Evolutionary conservation across 176 grass and related monocot species (phyloP), one percentile per base, ranked within the genome.

Genomic region (Aegilops tauschii): DNA sequence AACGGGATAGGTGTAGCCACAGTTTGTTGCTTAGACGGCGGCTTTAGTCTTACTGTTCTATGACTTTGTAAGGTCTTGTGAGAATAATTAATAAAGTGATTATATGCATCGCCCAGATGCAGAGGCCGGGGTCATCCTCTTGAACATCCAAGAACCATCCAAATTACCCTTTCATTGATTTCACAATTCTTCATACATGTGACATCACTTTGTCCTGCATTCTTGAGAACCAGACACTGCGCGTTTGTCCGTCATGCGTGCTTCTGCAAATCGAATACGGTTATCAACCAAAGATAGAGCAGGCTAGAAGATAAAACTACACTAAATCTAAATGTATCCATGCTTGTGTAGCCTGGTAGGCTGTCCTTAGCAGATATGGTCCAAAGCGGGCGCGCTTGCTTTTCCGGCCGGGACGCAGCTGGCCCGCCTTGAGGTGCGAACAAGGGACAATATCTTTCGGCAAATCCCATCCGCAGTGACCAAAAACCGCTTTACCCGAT

Each of bases 401-500:
- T 84, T 78, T 34, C 25, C 32, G 0, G 52, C 25, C 32, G 0
- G 52, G 76, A 40, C 36, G 56, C 5, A 20, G 9, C 8, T 40
- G 47, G 13, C 61, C 28, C 78, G n/a, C 37, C 66, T 74, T 73
- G 75, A 71, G 52, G 67, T 23, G 80, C 72, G 16, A 40, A 42
- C 54, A 32, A 70, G 23, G 34, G 79, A 78, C 58, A 50, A 32
- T 20, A 84, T 87, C 74, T 87, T 88, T 88, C 23, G 69, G 61
- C 47, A 58, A 81, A 82, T 88, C 71, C 78, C 90, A 82, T 88
- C 77, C 29, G 67, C 81, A 54, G 76, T 30, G 86, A 18, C 69
- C 66, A 64, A 77, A 85, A 91, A 89, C 61, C 61, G 61, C 84
- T 92, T 86, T 92, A 73, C 45, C 83, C 67, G 66, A 73, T 72